Evolutionary conservation across 2,329 filamentous ascomycete species (phyloP), one percentile per base, ranked within the genome.

Genomic region (Alternaria novae-zelandiae): DNA sequence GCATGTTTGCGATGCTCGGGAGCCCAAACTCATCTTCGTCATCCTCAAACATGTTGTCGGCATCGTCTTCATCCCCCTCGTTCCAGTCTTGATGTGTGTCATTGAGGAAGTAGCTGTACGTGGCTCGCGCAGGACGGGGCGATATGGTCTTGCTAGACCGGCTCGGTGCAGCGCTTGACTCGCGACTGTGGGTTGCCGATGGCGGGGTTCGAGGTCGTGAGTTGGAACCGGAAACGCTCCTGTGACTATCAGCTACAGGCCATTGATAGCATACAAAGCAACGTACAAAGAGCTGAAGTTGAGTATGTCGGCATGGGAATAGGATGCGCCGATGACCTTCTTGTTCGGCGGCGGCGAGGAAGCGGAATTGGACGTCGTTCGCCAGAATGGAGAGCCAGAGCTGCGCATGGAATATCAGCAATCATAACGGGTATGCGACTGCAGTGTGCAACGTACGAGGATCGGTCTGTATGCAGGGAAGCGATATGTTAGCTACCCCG

Each of bases 1-100:
- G 91, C 91, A 96, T 96, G 76, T 91, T 97, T 6, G 94, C 92
- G 76, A 98, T 88, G 77, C 94, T 97, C 3, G 95, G 95, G 25
- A 98, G 85, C 2, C 95, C 95, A 81, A 98, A 98, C 78, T 98
- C 95, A 79, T 98, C 95, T 66, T 96, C 94, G 71, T 96, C 94
- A 71, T 96, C 91, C 70, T 97, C 93, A 74, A 90, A 85, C 62
- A 92, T 92, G 73, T 96, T 93, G 68, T 93, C 92, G 59, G 86
- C 85, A 12, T 87, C 87, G n/a, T 78, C 76, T 12, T 86, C 86
- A 59, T 92, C 89, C 66, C 92, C 89, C 17, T 89, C 85, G 65
- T 89, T 89, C 93, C 93, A 97, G 78, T 93, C 91, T 75, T 93
- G 89, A 71, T 94, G 91, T 32, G 91, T 92, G 68, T 91, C 90